A percentile compares a stretch with the other conserved stretches of the same genome.
Evolutionary conservation across 176 grass and related monocot species (phyloP).

Genomic region (Poa annua): DNA sequence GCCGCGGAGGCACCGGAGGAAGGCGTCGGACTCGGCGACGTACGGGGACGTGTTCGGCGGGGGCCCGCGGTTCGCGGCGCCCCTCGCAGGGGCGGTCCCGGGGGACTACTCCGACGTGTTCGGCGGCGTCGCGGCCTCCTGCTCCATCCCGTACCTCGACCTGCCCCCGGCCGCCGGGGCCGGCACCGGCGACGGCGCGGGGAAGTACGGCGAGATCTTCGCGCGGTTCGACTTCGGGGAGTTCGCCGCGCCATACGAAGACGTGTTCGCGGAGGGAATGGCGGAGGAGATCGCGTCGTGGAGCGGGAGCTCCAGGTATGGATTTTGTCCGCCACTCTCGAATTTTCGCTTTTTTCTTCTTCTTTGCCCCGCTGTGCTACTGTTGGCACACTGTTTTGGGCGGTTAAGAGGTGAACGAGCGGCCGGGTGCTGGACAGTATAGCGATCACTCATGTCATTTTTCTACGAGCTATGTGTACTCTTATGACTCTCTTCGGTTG

Average conservation of each 20-base stretch:
- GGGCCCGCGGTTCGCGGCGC: slow-evolving; percentile 51
- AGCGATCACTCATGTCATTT: slow-evolving; percentile 22
- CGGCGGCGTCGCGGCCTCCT: slow-evolving; percentile 65
- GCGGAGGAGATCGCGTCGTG: slow-evolving; percentile 55
- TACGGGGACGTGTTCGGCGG: slow-evolving; percentile 80
- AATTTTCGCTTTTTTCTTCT: background rate
- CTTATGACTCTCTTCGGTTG: slow-evolving; percentile 1
- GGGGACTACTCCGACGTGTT: slow-evolving; percentile 86
- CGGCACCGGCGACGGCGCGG: slow-evolving; percentile 23
- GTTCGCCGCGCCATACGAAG: slow-evolving; percentile 71
- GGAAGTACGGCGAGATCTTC: slow-evolving; percentile 86
- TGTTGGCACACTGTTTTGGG: background rate
- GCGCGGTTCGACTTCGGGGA: slow-evolving; percentile 62
- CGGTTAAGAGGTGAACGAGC: slow-evolving; percentile 16
- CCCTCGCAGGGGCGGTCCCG: slow-evolving; percentile 36
- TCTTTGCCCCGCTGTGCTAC: background rate
- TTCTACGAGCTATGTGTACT: slow-evolving; percentile 19
- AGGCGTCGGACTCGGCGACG: slow-evolving; percentile 48
- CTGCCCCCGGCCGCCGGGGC: slow-evolving; percentile 49
- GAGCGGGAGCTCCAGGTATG: slow-evolving; percentile 58
- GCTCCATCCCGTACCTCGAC: slow-evolving; percentile 93
- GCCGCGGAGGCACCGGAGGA: slow-evolving; percentile 50
- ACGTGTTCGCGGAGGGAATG: slow-evolving; percentile 57
- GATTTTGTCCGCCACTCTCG: background rate
- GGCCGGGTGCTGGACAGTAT: background rate